These are phyloP conservation scores for Emmonsiellopsis sp. DNA, from an alignment of 2,329 filamentous ascomycete species.

Conservation along the genomic window DNA sequence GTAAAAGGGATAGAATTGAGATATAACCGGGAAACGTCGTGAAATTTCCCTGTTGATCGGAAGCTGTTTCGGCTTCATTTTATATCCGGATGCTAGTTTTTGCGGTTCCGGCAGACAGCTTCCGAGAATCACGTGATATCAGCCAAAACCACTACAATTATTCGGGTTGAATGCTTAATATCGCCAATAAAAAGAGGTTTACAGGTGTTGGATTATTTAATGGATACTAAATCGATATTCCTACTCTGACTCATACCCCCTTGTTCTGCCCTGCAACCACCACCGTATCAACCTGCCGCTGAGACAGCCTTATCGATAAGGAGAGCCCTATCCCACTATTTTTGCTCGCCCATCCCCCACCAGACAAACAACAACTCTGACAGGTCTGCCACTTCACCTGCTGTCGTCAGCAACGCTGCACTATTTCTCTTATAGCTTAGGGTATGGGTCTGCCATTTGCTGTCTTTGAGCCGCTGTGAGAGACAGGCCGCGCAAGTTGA, in stretches of 20 bases:
- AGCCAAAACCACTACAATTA: background rate
- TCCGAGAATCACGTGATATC: background rate
- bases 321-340: background rate
- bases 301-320: no score
- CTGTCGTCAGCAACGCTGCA: background rate
- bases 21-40: no score
- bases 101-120: background rate
- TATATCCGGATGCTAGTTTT: background rate
- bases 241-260: background rate
- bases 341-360: background rate
- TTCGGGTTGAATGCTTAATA: no score
- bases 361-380: no score
- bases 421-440: no score
- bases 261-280: no score
- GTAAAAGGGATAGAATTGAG: background rate
- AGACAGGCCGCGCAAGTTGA: background rate
- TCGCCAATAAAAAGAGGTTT: no score
- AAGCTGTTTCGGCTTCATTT: background rate
- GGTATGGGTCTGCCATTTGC: no score
- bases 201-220: no score
- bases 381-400: background rate
- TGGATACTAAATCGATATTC: background rate
- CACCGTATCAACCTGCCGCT: no score
- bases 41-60: background rate
- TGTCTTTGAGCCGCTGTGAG: no score